Evolutionary conservation across 2,329 filamentous ascomycete genomes (phyloP).

Genomic region (Nakataea oryzae): DNA sequence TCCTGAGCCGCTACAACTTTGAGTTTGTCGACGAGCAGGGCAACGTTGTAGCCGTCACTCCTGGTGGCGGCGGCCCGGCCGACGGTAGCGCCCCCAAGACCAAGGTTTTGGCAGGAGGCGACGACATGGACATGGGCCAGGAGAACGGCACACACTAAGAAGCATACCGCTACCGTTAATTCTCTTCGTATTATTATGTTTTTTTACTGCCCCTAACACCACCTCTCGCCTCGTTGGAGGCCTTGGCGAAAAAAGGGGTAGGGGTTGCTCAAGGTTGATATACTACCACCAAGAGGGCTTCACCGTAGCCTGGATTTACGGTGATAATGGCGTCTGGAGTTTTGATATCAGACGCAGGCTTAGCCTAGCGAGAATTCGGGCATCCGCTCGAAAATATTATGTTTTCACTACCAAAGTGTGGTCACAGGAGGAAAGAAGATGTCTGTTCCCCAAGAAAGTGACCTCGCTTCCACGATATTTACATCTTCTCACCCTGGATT

Average conservation of each 20-base stretch:
- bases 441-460: neutral
- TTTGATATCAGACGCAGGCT: neutral
- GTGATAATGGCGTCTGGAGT: neutral
- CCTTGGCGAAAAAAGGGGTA: neutral
- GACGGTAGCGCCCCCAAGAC: slow-evolving; percentile 45
- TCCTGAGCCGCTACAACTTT: slow-evolving; percentile 92
- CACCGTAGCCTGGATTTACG: neutral
- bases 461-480: neutral
- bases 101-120: slow-evolving; percentile 55
- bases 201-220: neutral
- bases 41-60: slow-evolving; percentile 75
- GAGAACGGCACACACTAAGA: slow-evolving; percentile 25
- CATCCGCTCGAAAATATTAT: slow-evolving; percentile 11
- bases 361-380: neutral
- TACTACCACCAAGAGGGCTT: neutral
- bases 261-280: neutral
- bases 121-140: slow-evolving; percentile 48
- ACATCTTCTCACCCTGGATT: slow-evolving; percentile 72
- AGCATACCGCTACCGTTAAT: neutral
- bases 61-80: slow-evolving; percentile 49
- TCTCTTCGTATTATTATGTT: neutral
- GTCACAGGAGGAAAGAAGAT: neutral
- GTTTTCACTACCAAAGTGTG: slow-evolving; percentile 8
- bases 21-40: slow-evolving; percentile 94
- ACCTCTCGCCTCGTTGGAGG: neutral